These are phyloP conservation scores for Hippophae tibetana DNA, from an alignment of 306 rosid genomes.

Conservation along the genomic window DNA sequence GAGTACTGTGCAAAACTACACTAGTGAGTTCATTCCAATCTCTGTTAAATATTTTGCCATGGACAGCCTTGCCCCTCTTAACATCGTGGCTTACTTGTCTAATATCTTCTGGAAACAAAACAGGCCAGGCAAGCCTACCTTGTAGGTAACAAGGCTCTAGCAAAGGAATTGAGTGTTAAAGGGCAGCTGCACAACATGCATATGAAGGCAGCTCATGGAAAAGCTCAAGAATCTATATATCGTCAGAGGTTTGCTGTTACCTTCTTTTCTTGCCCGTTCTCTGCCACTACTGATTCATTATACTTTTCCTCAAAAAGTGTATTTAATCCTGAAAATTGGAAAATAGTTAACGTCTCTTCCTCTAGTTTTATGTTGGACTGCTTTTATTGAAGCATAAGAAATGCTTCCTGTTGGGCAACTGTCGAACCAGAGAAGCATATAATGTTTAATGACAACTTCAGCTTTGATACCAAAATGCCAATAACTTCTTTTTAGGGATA, in stretches of 20 bases:
- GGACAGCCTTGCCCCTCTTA: conserved; percentile 11
- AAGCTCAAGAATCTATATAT: conserved; percentile 91
- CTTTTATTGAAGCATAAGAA: neutral
- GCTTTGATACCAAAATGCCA: neutral
- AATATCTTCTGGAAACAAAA: conserved; percentile 22
- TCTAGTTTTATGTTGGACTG: neutral
- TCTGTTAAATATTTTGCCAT: conserved; percentile 2
- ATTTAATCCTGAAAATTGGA: neutral
- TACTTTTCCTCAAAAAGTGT: neutral
- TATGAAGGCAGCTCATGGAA: conserved; percentile 94
- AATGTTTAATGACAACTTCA: neutral
- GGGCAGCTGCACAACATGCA: conserved; percentile 89
- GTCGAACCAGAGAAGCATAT: neutral
- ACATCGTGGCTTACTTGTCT: conserved; percentile 8
- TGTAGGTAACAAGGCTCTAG: conserved; percentile 81
- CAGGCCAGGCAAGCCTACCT: conserved; percentile 97
- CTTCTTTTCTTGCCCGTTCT: conserved; percentile 15
- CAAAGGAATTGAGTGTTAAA: conserved; percentile 81
- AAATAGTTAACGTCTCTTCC: neutral
- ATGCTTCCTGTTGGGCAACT: no score
- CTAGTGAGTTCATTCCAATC: neutral
- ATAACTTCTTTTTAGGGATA: neutral
- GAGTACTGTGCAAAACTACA: neutral
- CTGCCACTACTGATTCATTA: conserved; percentile 3
- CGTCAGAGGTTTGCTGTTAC: conserved; percentile 76